These are phyloP conservation scores for Singerocomus rubriflavus DNA, from an alignment of 1,284 basidiomycete genomes.

Conservation along the genomic window DNA sequence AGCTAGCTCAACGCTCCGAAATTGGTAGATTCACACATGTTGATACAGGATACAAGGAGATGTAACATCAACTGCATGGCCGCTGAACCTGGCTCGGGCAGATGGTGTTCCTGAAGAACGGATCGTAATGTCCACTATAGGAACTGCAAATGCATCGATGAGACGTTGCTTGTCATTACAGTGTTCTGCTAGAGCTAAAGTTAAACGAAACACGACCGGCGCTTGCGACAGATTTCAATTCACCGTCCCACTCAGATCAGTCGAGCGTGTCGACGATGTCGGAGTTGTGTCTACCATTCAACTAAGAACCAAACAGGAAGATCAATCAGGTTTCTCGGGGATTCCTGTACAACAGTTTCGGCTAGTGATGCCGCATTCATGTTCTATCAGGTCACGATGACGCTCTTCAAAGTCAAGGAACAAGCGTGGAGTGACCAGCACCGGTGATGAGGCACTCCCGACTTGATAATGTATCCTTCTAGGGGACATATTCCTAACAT, in stretches of 20 bases:
- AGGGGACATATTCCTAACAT: not conserved
- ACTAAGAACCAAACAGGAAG: not conserved
- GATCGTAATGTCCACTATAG: not conserved
- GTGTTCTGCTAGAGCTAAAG: not conserved
- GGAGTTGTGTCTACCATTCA: not conserved
- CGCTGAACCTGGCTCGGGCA: not conserved
- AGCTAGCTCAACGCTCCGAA: not conserved
- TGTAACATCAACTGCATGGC: too few relatives aligned
- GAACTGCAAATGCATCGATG: not conserved
- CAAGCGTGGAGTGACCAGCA: not conserved
- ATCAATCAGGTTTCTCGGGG: not conserved
- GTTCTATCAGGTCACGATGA: too few relatives aligned
- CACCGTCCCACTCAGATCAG: not conserved
- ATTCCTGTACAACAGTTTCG: not conserved
- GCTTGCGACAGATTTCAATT: not conserved
- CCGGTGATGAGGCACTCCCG: not conserved
- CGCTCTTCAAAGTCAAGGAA: not conserved
- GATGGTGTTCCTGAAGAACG: not conserved
- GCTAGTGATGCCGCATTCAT: too few relatives aligned
- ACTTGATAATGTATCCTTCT: not conserved
- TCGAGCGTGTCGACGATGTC: not conserved
- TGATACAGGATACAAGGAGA: slow-evolving; percentile 2
- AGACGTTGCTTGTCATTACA: not conserved
- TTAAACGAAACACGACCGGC: not conserved
- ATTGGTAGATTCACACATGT: not conserved